Percentiles rank a stretch among this genome's conserved stretches.
Conservation (phyloP, 2,329 filamentous ascomycete species). For the Colletotrichum cereale region DNA sequence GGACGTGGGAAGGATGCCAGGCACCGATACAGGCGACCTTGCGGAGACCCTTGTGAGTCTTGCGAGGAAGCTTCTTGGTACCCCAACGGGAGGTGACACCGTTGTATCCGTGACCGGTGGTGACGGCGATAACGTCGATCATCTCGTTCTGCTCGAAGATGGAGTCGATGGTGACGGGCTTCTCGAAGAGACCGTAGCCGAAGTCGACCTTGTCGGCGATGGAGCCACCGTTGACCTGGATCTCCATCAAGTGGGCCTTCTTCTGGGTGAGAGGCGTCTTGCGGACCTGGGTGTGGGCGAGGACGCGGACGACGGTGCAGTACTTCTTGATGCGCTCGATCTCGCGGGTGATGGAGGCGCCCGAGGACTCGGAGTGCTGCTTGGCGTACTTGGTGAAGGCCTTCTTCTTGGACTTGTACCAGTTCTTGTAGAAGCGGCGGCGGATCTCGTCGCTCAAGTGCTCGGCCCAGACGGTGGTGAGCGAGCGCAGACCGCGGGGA, state of each 20-base stretch:
- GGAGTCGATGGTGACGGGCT: conserved; percentile 91
- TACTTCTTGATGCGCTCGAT: conserved; percentile 99
- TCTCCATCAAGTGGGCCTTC: conserved; percentile 99
- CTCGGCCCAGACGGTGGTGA: conserved; percentile 99
- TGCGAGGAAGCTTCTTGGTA: conserved; percentile 99
- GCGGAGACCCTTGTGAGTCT: conserved; percentile 99
- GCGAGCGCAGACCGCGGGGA: conserved; percentile 97
- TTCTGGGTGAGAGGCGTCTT: conserved; percentile 99
- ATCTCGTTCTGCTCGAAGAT: conserved; percentile 99
- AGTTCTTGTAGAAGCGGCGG: conserved; percentile 99
- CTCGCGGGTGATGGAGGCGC: conserved; percentile 92
- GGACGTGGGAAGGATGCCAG: conserved; percentile 99
- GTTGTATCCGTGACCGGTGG: conserved; percentile 98
- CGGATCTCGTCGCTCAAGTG: conserved; percentile 98
- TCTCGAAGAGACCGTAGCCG: conserved; percentile 97
- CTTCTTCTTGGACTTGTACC: conserved; percentile 99
- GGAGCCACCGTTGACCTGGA: conserved; percentile 99
- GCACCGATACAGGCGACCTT: conserved; percentile 99
- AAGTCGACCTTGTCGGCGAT: conserved; percentile 97
- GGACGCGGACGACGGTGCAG: conserved; percentile 98
- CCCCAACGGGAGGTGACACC: conserved; percentile 99
- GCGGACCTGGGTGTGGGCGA: conserved; percentile 99
- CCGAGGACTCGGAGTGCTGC: conserved; percentile 97
- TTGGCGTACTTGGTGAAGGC: conserved; percentile 99
- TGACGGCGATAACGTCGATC: conserved; percentile 99